phyloP scores from a whole-genome alignment of 106 monocot genomes.

The Vanilla planifolia region DNA sequence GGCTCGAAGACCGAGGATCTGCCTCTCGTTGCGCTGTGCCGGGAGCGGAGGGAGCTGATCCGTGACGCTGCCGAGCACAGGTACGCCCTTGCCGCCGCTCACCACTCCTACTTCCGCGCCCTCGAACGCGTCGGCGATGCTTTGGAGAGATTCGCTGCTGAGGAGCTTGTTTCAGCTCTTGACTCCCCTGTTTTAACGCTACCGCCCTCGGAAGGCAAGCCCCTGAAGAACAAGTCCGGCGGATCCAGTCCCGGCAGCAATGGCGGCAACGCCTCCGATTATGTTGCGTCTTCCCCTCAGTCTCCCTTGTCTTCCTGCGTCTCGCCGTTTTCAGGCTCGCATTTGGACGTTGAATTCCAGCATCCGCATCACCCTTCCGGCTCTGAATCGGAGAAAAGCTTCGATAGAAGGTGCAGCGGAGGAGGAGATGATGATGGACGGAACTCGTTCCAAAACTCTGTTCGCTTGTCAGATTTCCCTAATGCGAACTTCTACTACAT shows the following conservation, averaged over 20 bases:
- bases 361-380: conserved; percentile 30
- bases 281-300: neutral
- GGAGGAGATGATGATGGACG: neutral
- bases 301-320: conserved; percentile 5
- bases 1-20: conserved; percentile 45
- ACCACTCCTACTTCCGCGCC: conserved; percentile 61
- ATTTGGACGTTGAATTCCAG: conserved; percentile 11
- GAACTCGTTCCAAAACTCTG: conserved; percentile 7
- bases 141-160: conserved; percentile 54
- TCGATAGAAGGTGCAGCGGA: neutral
- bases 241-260: neutral
- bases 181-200: conserved; percentile 53
- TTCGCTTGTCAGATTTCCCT: neutral
- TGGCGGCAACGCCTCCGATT: conserved; percentile 2
- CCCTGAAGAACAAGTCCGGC: conserved; percentile 5
- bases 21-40: conserved; percentile 49
- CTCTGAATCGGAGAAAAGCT: conserved; percentile 14
- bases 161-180: conserved; percentile 33
- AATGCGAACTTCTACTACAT: conserved; percentile 47
- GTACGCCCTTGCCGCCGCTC: conserved; percentile 51
- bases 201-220: conserved; percentile 47
- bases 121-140: conserved; percentile 56
- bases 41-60: conserved; percentile 65
- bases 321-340: conserved; percentile 10
- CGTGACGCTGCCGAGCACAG: conserved; percentile 47